Conservation (phyloP, 768 basidiomycete genomes). For the Podaxis sp. region DNA sequence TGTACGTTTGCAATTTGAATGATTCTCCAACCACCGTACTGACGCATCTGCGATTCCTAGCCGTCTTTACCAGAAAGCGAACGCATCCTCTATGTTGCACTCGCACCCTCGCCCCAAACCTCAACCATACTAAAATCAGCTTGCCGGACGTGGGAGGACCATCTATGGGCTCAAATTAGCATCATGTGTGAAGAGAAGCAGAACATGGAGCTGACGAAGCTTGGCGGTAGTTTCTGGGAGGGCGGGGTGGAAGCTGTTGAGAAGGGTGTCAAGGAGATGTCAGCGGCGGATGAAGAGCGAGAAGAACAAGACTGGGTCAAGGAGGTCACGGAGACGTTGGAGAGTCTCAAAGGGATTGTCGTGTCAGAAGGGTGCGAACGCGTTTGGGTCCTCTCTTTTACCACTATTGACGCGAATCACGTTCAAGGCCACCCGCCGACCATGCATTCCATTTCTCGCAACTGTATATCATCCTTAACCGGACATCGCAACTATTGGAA, state of each 20-base stretch:
- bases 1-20: slow-evolving; percentile 38
- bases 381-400: neutral
- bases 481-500: slow-evolving; percentile 66
- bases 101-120: slow-evolving; percentile 73
- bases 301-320: slow-evolving; percentile 66
- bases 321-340: slow-evolving; percentile 59
- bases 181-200: slow-evolving; percentile 81
- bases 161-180: slow-evolving; percentile 89
- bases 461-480: slow-evolving; percentile 71
- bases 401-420: slow-evolving; percentile 12
- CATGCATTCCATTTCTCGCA: slow-evolving; percentile 85
- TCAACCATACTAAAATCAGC: slow-evolving; percentile 64
- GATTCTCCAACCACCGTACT: neutral
- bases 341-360: slow-evolving; percentile 53
- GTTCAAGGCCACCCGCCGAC: slow-evolving; percentile 54
- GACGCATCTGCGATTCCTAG: slow-evolving; percentile 30
- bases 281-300: slow-evolving; percentile 27
- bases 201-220: slow-evolving; percentile 61
- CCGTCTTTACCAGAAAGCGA: slow-evolving; percentile 65
- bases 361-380: slow-evolving; percentile 63
- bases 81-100: slow-evolving; percentile 84
- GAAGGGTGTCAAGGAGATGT: slow-evolving; percentile 31
- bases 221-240: slow-evolving; percentile 85
- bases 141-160: slow-evolving; percentile 92
- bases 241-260: slow-evolving; percentile 50